Conservation (phyloP, 2,329 filamentous ascomycete species). For the Penicillium sp. region DNA sequence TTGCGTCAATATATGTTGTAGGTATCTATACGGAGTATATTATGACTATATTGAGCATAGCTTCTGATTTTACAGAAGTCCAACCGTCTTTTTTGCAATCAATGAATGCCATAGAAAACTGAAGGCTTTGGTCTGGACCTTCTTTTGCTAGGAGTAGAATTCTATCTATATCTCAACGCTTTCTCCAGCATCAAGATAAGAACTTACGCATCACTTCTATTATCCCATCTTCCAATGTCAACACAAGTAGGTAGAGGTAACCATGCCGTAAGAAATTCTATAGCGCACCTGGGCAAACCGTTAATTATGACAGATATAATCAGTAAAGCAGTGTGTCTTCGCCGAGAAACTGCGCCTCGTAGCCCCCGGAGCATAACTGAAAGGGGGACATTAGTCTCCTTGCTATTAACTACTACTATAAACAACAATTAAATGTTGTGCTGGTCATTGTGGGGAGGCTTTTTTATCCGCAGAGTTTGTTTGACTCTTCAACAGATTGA, state of each 20-base stretch:
- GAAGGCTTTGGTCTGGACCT: neutral
- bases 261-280: neutral
- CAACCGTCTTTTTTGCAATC: neutral
- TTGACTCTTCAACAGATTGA: constrained; percentile 2
- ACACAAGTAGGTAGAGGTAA: too few species aligned
- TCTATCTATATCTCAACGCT: neutral
- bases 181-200: neutral
- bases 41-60: neutral
- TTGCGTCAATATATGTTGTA: neutral
- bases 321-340: constrained; percentile 4
- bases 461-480: neutral
- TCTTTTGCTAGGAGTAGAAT: neutral
- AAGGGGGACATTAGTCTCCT: neutral
- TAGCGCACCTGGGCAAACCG: neutral
- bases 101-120: neutral
- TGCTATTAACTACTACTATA: neutral
- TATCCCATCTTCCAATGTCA: neutral
- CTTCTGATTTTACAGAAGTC: neutral
- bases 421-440: neutral
- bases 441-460: neutral
- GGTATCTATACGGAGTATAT: too few species aligned
- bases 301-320: neutral
- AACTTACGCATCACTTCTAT: neutral
- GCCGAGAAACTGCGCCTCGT: neutral
- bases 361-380: neutral